These are phyloP conservation scores for Saururus chinensis DNA, from an alignment of 164 flowering plant genomes.

Conservation along the genomic window DNA sequence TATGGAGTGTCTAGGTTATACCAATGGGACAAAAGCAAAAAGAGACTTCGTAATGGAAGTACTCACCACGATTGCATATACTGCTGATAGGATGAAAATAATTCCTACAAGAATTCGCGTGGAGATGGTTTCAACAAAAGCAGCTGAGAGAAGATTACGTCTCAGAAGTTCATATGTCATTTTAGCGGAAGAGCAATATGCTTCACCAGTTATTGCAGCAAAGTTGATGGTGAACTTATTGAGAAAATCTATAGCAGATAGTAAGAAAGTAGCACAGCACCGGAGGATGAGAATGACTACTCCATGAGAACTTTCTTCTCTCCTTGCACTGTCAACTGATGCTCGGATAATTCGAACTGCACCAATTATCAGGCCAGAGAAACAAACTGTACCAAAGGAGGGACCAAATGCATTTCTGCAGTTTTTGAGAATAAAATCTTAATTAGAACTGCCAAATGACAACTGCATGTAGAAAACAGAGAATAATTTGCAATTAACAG, in stretches of 20 bases:
- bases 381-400: conserved; percentile 50
- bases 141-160: conserved; percentile 60
- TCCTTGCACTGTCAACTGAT: conserved; percentile 39
- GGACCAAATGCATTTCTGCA: conserved; percentile 60
- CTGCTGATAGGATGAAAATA: conserved; percentile 39
- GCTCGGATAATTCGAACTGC: conserved; percentile 44
- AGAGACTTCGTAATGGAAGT: neutral
- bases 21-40: neutral
- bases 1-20: neutral
- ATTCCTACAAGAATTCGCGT: conserved; percentile 46
- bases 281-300: conserved; percentile 30
- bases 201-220: conserved; percentile 55
- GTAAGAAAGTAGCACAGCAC: conserved; percentile 32
- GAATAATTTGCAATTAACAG: neutral
- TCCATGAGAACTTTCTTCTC: conserved; percentile 29
- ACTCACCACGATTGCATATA: conserved; percentile 47
- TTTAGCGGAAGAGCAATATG: conserved; percentile 46
- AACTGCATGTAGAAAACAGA: neutral
- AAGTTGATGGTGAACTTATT: conserved; percentile 63
- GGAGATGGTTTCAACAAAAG: conserved; percentile 55
- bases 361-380: conserved; percentile 44
- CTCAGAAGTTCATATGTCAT: conserved; percentile 56
- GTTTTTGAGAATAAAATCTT: neutral
- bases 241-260: conserved; percentile 44
- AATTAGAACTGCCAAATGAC: neutral